A percentile compares a stretch with the other conserved stretches of the same genome.
Conservation (phyloP, 305 asterid genomes). For the Ajuga reptans region DNA sequence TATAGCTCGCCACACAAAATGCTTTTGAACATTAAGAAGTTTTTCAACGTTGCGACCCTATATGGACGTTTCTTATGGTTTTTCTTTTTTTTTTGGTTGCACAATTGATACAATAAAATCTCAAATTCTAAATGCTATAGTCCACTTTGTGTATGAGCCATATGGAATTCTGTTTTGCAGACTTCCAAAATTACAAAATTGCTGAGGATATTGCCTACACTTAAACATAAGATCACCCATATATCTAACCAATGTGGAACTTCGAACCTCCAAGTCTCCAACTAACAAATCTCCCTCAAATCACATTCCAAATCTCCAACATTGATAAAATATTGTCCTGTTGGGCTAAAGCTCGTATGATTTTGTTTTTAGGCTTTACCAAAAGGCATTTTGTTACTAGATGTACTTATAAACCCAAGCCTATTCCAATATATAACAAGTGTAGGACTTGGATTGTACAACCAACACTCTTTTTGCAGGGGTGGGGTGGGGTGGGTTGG, state of each 20-base stretch:
- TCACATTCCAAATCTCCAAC: neutral
- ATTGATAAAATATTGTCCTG: neutral
- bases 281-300: neutral
- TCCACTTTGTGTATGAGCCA: neutral
- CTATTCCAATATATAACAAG: neutral
- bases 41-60: too few relatives aligned
- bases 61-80: neutral
- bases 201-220: neutral
- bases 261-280: too few relatives aligned
- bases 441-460: neutral
- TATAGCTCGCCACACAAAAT: neutral
- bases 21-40: neutral
- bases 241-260: neutral
- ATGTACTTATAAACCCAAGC: neutral
- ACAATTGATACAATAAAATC: too few relatives aligned
- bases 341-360: neutral
- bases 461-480: neutral
- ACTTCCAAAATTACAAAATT: neutral
- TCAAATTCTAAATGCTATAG: neutral
- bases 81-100: too few relatives aligned
- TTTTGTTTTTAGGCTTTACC: neutral
- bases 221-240: too few relatives aligned
- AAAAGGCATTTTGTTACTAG: neutral
- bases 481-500: neutral
- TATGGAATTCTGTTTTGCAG: neutral